phyloP scores from a whole-genome alignment of 306 rosid species.

The Rosa lucieae region DNA sequence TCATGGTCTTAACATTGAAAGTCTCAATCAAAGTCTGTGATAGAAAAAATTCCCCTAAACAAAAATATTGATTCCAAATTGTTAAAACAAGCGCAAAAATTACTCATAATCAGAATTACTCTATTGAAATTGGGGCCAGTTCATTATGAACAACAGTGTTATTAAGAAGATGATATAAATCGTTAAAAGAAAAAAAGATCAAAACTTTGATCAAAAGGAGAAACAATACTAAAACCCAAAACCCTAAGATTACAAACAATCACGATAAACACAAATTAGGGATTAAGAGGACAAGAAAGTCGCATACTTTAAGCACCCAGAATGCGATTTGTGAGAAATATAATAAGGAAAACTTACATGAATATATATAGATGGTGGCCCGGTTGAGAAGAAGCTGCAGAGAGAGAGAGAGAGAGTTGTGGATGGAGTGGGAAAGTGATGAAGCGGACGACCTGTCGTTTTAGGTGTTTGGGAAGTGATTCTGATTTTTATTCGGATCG shows the following conservation, averaged over 20 bases:
- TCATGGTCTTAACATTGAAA: background rate
- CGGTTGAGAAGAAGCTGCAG: background rate
- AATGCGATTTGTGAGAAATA: background rate
- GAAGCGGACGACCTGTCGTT: constrained; percentile 21
- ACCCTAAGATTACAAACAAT: background rate
- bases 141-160: background rate
- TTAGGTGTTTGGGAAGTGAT: background rate
- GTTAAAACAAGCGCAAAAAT: background rate
- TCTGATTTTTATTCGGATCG: background rate
- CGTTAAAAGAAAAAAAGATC: background rate
- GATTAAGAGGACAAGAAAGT: background rate
- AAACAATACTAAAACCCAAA: constrained; percentile 3
- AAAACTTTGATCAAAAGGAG: background rate
- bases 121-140: constrained; percentile 1
- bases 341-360: background rate
- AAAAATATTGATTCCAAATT: background rate
- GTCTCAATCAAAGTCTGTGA: background rate
- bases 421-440: constrained; percentile 13
- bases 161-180: background rate
- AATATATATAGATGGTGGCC: background rate
- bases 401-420: background rate
- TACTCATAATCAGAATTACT: background rate
- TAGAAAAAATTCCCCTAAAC: background rate
- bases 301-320: background rate
- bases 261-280: background rate